Base-by-base conservation (phyloP, 306 rosid genomes). In the Cicer chorassanicum region DNA sequence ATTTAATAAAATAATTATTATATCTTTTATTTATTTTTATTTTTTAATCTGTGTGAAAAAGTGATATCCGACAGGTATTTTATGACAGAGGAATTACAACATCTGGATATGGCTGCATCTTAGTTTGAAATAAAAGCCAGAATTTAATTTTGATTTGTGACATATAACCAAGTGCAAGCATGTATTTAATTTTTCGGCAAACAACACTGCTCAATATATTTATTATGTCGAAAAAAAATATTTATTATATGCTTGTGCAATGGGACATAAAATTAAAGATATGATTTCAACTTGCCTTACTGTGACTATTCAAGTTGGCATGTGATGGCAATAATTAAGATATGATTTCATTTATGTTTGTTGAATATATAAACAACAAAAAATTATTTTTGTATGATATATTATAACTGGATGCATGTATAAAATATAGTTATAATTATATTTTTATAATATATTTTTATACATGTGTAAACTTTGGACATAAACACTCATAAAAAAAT, bases 121-220 rank as follows among this genome's bases (percentile, higher is more conserved):
- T 4, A 55, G 34, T 29, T 71, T 53, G 67, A 71, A 63, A 61
- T 10, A 4, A 43, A 12, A 34, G 1, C n/a, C 5, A 63, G 13
- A 1, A n/a, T 24, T 9, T 57, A 57, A 10, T 72, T 44, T 56
- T 72, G 82, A 79, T 62, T 36, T 62, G 19, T 16, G 68, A 63
- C 82, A 10, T 70, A 19, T 62, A 53, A 71, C 78, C 8, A 19
- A 78, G 21, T 0, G 42, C 12, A 44, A 78, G 21, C 0, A 34
- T 39, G 60, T n/a, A 3, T 4, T 2, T 41, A 36, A 1, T 13
- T 44, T 57, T 12, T 24, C 9, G 12, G 9, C 42, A 77, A 56
- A 15, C 24, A 53, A 3, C 36, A 29, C 36, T 29, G 36, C 36
- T 29, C 36, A 29, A 29, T 29, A 29, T 29, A 29, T 29, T 29